A percentile compares a stretch with the other conserved stretches of the same genome.
These are phyloP conservation scores for Aspergillus sp. DNA, from an alignment of 2,329 filamentous ascomycete species.

Conservation along the genomic window DNA sequence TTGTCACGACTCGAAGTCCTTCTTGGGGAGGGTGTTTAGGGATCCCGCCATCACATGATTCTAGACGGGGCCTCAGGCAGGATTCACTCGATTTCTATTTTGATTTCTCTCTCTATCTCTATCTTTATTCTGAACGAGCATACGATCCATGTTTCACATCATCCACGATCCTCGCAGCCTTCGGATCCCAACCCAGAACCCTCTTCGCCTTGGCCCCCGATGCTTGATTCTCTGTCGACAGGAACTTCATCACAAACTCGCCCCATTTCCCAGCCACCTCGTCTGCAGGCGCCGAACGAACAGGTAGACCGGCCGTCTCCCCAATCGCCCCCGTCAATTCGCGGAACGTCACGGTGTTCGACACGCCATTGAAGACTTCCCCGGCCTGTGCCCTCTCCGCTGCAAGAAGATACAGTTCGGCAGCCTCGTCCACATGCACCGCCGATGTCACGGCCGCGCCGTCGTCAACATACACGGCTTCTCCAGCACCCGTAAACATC, in stretches of 20 bases:
- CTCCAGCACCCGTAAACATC: neutral
- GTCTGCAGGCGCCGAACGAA: neutral
- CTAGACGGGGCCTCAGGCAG: neutral
- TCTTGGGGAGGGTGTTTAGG: neutral
- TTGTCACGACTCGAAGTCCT: neutral
- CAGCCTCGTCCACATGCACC: neutral
- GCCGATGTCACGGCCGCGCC: neutral
- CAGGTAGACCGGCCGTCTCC: neutral
- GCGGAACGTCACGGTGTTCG: neutral
- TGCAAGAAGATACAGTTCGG: neutral
- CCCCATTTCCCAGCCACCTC: neutral
- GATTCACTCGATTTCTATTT: neutral
- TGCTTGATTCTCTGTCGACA: neutral
- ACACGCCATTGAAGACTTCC: neutral
- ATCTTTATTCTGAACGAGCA: no score
- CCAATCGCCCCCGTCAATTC: neutral
- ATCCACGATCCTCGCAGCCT: neutral
- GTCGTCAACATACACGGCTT: neutral
- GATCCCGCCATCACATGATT: neutral
- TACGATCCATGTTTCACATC: neutral
- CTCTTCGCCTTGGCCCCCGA: neutral
- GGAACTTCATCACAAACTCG: neutral
- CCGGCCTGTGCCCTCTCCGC: neutral
- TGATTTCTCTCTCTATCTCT: no score
- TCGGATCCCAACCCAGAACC: neutral